Conservation (phyloP, 2,329 filamentous ascomycete genomes). For the Aspergillus carbonarius region DNA sequence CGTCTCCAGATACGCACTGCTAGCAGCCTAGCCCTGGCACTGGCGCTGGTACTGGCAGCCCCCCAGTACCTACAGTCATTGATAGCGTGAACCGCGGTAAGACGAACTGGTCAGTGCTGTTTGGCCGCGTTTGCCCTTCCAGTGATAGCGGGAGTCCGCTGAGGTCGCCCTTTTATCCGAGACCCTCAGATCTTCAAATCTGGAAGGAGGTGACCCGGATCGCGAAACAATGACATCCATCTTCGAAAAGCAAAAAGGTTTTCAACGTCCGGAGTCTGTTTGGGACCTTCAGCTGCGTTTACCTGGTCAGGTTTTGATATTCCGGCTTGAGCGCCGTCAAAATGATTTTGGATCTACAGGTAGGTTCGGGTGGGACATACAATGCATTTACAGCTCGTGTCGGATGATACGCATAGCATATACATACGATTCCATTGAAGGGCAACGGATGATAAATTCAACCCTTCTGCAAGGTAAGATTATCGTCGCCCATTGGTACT, state of each 20-base stretch:
- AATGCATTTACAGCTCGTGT: not conserved
- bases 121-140: conserved; percentile 2
- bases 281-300: not conserved
- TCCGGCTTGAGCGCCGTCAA: conserved; percentile 13
- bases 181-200: not conserved
- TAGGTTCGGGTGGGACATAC: not conserved
- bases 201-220: not conserved
- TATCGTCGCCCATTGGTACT: not conserved
- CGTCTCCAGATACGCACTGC: not conserved
- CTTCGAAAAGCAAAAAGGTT: not conserved
- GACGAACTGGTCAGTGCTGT: not conserved
- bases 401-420: not conserved
- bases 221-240: not conserved
- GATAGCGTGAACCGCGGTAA: not conserved
- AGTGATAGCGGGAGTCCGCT: conserved; percentile 1
- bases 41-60: not conserved
- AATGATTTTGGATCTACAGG: not conserved
- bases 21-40: too few species aligned
- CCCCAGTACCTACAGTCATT: not conserved
- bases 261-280: conserved; percentile 8
- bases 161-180: not conserved
- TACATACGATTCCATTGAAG: not conserved
- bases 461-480: not conserved
- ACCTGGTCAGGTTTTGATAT: conserved; percentile 4
- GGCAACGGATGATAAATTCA: not conserved